phyloP scores from a whole-genome alignment of 192 early-diverging fungal genomes.

The Funneliformis geosporum region DNA sequence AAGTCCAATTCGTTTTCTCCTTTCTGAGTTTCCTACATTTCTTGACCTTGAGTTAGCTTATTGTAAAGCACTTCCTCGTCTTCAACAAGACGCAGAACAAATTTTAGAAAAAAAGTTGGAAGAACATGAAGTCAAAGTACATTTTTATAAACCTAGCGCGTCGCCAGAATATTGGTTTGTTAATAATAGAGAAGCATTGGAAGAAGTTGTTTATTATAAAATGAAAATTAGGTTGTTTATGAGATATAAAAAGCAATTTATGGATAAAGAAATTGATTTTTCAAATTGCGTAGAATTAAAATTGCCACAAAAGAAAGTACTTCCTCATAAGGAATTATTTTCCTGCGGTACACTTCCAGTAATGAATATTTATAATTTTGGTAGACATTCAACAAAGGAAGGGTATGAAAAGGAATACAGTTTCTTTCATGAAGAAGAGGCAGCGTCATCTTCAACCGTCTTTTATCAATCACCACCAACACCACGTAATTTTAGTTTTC shows the following conservation, averaged over 20 bases:
- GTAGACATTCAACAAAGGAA: background rate
- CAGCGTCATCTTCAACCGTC: background rate
- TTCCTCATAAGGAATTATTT: background rate
- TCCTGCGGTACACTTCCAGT: background rate
- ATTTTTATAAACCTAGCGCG: background rate
- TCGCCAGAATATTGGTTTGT: constrained; percentile 20
- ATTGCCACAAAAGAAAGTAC: background rate
- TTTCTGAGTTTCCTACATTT: background rate
- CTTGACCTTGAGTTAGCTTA: background rate
- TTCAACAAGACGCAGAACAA: constrained; percentile 15
- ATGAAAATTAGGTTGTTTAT: constrained; percentile 8
- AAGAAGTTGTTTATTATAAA: constrained; percentile 24
- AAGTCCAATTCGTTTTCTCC: background rate
- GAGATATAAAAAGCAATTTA: constrained; percentile 10
- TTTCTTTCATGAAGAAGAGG: background rate
- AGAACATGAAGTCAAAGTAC: background rate
- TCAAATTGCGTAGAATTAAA: background rate
- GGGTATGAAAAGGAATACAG: background rate
- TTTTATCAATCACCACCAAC: background rate
- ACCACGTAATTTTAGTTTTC: background rate
- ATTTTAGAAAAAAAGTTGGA: background rate
- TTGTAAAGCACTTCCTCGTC: background rate
- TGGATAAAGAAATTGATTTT: background rate
- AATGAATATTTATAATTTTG: background rate
- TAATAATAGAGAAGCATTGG: constrained; percentile 7